Evolutionary conservation across 2,329 filamentous ascomycete species (phyloP).

Genomic region (Orbilia ellipsospora): DNA sequence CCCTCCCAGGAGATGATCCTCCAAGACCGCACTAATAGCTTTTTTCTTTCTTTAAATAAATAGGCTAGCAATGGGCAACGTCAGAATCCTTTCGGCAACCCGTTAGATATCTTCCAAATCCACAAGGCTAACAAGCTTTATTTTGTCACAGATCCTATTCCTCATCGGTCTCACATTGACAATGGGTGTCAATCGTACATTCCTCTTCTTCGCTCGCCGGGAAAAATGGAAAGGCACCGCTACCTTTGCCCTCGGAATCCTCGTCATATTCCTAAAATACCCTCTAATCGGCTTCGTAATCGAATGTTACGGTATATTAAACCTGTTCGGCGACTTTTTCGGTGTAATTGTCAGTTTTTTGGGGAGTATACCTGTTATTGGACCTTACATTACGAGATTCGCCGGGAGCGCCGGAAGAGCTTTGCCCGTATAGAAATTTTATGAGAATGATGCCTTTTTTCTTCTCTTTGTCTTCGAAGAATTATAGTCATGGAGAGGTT

Average conservation of each 20-base stretch:
- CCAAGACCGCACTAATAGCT: background rate
- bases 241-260: conserved; percentile 84
- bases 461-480: background rate
- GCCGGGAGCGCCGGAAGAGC: conserved; percentile 68
- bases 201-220: conserved; percentile 91
- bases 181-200: conserved; percentile 89
- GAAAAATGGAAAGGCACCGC: conserved; percentile 93
- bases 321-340: conserved; percentile 95
- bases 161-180: conserved; percentile 95
- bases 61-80: conserved; percentile 97
- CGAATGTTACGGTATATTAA: conserved; percentile 90
- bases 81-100: conserved; percentile 64
- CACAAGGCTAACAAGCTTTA: conserved; percentile 25
- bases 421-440: conserved; percentile 38
- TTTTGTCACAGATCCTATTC: conserved; percentile 82
- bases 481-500: background rate
- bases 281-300: conserved; percentile 89
- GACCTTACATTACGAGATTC: conserved; percentile 81
- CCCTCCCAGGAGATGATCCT: background rate
- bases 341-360: conserved; percentile 91
- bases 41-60: background rate
- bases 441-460: background rate
- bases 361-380: conserved; percentile 83
- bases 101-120: conserved; percentile 1
- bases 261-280: conserved; percentile 89